Evolutionary conservation across 2,329 filamentous ascomycete genomes (phyloP), one percentile per base, ranked within the genome.

Genomic region (Diaporthe velutina): DNA sequence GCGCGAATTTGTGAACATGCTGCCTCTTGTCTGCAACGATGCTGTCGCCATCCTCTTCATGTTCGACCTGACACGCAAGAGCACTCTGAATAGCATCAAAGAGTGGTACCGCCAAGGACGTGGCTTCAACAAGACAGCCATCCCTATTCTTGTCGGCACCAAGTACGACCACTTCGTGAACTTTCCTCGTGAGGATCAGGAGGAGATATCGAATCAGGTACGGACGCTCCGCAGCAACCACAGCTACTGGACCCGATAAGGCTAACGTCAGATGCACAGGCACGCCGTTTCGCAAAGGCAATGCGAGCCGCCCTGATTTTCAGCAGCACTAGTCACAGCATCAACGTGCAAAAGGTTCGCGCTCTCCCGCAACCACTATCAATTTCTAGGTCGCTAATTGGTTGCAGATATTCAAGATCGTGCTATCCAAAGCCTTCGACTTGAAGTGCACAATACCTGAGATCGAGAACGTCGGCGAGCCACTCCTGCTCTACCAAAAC

Each of bases 121-220:
- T 77, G 97, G 97, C 33, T 99, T 99, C 89, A 99, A 99, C 89
- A 99, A 99, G 89, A 99, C 97, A 19, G 97, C 97, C n/a, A 99
- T 99, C 79, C 97, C 97, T 0, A 98, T 99, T 81, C 86, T 99
- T 33, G 95, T 99, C 25, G 97, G 97, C 75, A 99, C 97, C 48
- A 99, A 99, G 85, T 99, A 98, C 84, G 97, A 99, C 81, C 97
- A 98, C 82, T 99, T 99, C 86, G 96, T 99, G 85, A 99, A 98
- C 86, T 98, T 99, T 81, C 96, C 97, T 0, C 91, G 94, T 55
- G 96, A 98, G 83, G 97, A 99, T 82, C 97, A 99, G 83, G 97
- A 99, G 84, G 97, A 99, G 85, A 99, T 99, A 77, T 98, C 95
- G 19, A 96, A 97, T 81, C 96, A 98, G 90, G 95, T 97, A 85